These are phyloP conservation scores for Macadamia tetraphylla DNA, from an alignment of 164 flowering plant species.

Conservation along the genomic window DNA sequence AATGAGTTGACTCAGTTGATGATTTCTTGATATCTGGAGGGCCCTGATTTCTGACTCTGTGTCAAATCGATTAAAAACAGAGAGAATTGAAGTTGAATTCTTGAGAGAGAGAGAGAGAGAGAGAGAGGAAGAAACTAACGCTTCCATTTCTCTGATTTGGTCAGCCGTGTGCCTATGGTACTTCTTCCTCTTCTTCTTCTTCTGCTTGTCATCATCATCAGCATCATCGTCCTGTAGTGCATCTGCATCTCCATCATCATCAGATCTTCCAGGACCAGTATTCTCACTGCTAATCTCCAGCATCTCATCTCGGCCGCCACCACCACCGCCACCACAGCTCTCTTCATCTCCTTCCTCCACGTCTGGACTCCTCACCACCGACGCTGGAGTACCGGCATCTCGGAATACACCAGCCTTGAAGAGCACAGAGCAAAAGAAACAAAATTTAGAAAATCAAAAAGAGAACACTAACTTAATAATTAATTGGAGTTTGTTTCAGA, in stretches of 20 bases:
- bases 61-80: too few species aligned
- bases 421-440: background rate
- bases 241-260: conserved; percentile 46
- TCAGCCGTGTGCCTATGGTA: conserved; percentile 92
- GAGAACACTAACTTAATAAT: background rate
- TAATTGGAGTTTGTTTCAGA: background rate
- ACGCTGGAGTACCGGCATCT: conserved; percentile 33
- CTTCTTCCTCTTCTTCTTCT: conserved; percentile 86
- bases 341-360: conserved; percentile 61
- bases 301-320: conserved; percentile 47
- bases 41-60: too few species aligned
- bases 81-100: too few species aligned
- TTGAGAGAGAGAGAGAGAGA: background rate
- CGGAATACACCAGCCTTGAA: conserved; percentile 86
- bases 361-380: conserved; percentile 29
- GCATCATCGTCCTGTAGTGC: conserved; percentile 34
- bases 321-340: conserved; percentile 40
- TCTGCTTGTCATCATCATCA: conserved; percentile 28
- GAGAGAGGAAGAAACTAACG: conserved; percentile 40
- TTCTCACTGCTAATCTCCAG: conserved; percentile 86
- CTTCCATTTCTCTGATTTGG: conserved; percentile 97
- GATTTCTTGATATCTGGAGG: too few species aligned
- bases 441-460: background rate
- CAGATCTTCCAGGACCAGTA: conserved; percentile 63
- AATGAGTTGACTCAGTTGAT: too few species aligned